Evolutionary conservation across 2,329 filamentous ascomycete genomes (phyloP).

Genomic region (Byssoonygena ceratinophila): DNA sequence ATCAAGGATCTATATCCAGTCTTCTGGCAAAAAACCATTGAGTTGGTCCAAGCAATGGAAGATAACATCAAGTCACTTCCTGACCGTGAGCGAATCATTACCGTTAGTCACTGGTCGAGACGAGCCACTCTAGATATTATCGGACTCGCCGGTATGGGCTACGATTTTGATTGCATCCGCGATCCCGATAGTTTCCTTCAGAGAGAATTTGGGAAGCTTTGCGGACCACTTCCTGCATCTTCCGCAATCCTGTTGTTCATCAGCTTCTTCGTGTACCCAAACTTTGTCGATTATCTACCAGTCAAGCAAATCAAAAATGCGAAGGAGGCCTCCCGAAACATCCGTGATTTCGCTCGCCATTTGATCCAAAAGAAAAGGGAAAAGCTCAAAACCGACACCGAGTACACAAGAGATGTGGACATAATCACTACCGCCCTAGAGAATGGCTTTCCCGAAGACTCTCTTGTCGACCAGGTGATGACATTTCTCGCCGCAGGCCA

Average conservation of each 20-base stretch:
- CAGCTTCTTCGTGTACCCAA: slow-evolving; percentile 48
- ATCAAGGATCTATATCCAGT: slow-evolving; percentile 73
- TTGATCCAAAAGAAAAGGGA: slow-evolving; percentile 62
- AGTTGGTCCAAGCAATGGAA: slow-evolving; percentile 54
- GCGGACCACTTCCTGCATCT: slow-evolving; percentile 16
- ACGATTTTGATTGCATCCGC: slow-evolving; percentile 57
- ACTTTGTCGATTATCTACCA: slow-evolving; percentile 55
- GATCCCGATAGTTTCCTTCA: slow-evolving; percentile 47
- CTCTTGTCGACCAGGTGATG: slow-evolving; percentile 82
- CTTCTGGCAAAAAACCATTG: slow-evolving; percentile 68
- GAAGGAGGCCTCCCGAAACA: slow-evolving; percentile 43
- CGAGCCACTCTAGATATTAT: slow-evolving; percentile 66
- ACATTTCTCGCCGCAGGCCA: slow-evolving; percentile 77
- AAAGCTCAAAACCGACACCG: slow-evolving; percentile 37
- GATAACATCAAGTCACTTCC: slow-evolving; percentile 30
- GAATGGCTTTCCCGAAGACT: slow-evolving; percentile 66
- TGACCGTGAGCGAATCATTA: slow-evolving; percentile 38
- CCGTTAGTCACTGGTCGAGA: slow-evolving; percentile 54
- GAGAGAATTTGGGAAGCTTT: slow-evolving; percentile 24
- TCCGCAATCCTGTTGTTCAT: slow-evolving; percentile 1
- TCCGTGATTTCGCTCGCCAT: slow-evolving; percentile 56
- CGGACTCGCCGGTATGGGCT: slow-evolving; percentile 58
- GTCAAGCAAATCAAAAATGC: slow-evolving; percentile 60
- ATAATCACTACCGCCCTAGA: slow-evolving; percentile 72
- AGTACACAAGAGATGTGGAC: slow-evolving; percentile 48